Evolutionary conservation across 257 asterid species (phyloP).

Genomic region (Mitragyna speciosa): DNA sequence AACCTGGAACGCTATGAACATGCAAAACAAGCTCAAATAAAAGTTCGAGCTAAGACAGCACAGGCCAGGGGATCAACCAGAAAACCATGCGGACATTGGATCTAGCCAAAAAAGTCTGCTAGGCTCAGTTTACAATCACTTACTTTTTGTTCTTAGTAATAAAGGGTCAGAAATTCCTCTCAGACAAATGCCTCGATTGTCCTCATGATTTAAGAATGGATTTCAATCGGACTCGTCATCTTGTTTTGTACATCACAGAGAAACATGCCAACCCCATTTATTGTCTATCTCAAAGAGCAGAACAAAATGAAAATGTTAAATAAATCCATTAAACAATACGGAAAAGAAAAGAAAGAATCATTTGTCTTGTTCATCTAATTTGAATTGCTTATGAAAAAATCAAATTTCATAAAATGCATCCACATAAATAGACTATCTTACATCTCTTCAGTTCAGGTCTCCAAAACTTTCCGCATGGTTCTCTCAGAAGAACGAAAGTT

Average conservation of each 20-base stretch:
- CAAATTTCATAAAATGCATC: neutral
- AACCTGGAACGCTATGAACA: neutral
- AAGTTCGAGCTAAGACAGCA: neutral
- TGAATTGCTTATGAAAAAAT: too few relatives aligned
- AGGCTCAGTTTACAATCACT: neutral
- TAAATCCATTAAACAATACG: neutral
- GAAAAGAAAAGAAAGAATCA: neutral
- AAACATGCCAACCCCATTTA: neutral
- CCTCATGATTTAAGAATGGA: constrained; percentile 18
- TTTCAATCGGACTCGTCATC: constrained; percentile 31
- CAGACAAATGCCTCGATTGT: constrained; percentile 31
- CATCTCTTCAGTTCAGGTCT: constrained; percentile 14
- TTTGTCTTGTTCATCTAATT: neutral
- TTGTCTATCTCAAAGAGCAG: neutral
- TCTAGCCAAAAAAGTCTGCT: neutral
- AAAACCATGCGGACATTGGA: neutral
- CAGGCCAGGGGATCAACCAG: neutral
- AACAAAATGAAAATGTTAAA: neutral
- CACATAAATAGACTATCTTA: neutral
- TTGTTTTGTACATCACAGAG: constrained; percentile 24
- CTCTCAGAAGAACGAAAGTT: constrained; percentile 11
- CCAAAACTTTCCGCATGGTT: constrained; percentile 5
- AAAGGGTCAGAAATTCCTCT: constrained; percentile 4
- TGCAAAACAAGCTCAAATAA: neutral
- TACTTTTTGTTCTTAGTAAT: neutral